Evolutionary conservation across 805 yeast species (phyloP), one percentile per base, ranked within the genome.

Genomic region (Lachancea quebecensis): DNA sequence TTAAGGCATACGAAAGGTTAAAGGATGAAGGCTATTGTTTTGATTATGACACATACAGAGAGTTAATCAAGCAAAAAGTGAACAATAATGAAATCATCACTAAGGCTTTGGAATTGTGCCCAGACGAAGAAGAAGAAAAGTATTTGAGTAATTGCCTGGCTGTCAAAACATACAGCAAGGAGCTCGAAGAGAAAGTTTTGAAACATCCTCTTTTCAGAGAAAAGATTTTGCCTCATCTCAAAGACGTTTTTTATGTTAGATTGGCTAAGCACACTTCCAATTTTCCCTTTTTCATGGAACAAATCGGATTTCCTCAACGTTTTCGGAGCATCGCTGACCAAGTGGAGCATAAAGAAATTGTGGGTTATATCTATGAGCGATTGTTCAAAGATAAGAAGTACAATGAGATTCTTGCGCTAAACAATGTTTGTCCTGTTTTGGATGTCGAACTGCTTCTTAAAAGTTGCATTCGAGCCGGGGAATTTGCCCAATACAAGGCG

Each of bases 31-130:
- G 63, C 9, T 61, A 56, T 35, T 54, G 57, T 39, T 64, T 62
- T 41, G 66, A 61, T 50, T 62, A 52, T 41, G 65, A 60, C 31
- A 62, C 68, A 10, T 64, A 59, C 44, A 52, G 55, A 29, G 52
- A 54, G 39, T 50, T 63, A 35, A 52, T 62, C 25, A 38, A 44
- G 6, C 44, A 44, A 21, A 48, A 49, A 29, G 48, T 50, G 34
- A 47, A 58, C 15, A 56, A 55, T 36, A 15, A 46, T 17, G 47
- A 49, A 12, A 52, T 60, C 2, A 49, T 62, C 18, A 34, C 48
- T 10, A 49, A 50, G 16, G 14, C 56, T 15, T 16, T 57, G 21
- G 48, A 50, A 14, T 40, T 51, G 14, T 50, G 56, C 34, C 52
- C 56, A 18, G 58, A 52, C 38, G 40, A 39, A 9, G 51, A 52